Evolutionary conservation across 768 basidiomycete species (phyloP), one percentile per base, ranked within the genome.

Genomic region (Mycena filopes): DNA sequence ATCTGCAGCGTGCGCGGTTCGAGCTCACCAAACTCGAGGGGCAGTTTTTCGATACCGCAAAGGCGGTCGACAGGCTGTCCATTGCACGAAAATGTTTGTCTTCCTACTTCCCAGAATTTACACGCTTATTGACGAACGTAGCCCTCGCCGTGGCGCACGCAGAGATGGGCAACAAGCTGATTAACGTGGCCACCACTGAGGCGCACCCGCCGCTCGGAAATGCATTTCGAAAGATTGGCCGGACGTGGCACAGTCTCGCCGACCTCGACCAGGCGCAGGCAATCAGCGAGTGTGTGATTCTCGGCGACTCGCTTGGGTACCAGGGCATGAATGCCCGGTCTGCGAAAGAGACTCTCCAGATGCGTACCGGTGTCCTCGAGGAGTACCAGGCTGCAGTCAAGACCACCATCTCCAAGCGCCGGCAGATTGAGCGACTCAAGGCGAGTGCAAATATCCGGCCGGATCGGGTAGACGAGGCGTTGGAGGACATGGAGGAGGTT

Each of bases 321-420:
- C 96, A 99, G 77, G 94, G 96, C 21, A 84, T 96, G 80, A 99
- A 99, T 73, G 95, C 98, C n/a, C 86, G 92, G 47, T 94, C 96
- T 21, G 98, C 98, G 2, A 98, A 98, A 76, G 95, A 97, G 76
- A 96, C 98, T 0, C 79, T 99, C 11, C 86, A 89, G 56, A 94
- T 96, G 82, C 90, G 98, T 12, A 94, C 95, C 0, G 87, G 88
- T 10, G 94, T 98, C 12, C 80, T 98, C 65, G 97, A 99, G 73
- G 98, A 99, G 76, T 94, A 96, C 63, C 96, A 98, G 66, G 84
- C 89, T 11, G 96, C 97, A 2, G 95, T 95, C 25, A 99, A 98
- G 75, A 87, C 89, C 13, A 92, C 95, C 12, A 98, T 99, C 69
- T 93, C 92, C 23, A 98, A 98, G 77, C 88, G 96, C 40, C 83